Base-by-base conservation (phyloP, 164 flowering plant genomes). In the Vitis labrusca region DNA sequence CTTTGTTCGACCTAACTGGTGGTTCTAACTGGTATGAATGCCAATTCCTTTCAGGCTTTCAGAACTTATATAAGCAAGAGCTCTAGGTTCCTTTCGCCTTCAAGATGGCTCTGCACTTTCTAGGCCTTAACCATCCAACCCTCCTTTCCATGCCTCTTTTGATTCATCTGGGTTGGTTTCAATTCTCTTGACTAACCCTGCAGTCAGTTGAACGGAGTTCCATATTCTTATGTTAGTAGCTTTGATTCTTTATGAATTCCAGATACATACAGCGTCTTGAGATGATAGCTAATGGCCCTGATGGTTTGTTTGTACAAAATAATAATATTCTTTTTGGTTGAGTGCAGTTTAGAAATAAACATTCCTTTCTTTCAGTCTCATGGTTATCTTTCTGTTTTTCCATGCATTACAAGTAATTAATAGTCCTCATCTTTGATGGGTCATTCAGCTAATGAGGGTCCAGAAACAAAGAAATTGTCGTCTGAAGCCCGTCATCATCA, bases 381-480 rank as follows among this genome's bases (percentile, higher is more conserved):
- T 47, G 53, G 7, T 69, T 2, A 32, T 64, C 19, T 66, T 56
- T 23, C 32, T 17, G 1, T 51, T 62, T 62, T 56, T 23, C 59
- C 17, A 54, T 65, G 64, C 59, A 10, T 44, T 58, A 30, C 69
- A 74, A 80, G 71, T 32, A 65, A 76, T n/a, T 53, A 10, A 44
- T 50, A 8, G 12, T 14, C 15, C 60, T 63, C 69, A 58, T 54
- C 30, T 56, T 64, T 71, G 27, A 78, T 78, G 84, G 85, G 63
- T 65, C 80, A 71, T 67, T 71, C 78, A 16, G 58, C 65, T 32
- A 75, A 70, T 2, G 83, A 73, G 53, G 81, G 76, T 50, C 74
- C 19, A 59, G 80, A 78, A 50, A 47, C 72, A 80, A 82, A 63
- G 87, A 85, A 37, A 61, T 73, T 59, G 88, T 84, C 50, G 72